Evolutionary conservation across 2,329 filamentous ascomycete species (phyloP), one percentile per base, ranked within the genome.

Genomic region (Aspergillus oerlinghausenensis): DNA sequence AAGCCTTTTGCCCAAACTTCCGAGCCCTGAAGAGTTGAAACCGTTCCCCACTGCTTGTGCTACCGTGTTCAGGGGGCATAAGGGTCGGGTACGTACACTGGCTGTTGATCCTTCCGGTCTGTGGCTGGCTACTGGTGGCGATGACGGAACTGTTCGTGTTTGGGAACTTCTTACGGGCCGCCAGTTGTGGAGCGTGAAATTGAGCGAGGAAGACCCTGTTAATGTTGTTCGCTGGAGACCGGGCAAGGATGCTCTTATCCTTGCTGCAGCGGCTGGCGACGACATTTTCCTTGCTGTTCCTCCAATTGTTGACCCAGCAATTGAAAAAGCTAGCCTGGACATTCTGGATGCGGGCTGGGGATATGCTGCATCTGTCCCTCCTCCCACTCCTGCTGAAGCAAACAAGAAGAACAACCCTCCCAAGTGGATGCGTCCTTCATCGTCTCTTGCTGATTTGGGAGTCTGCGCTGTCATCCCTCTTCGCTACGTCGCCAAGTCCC

Each of bases 11-110:
- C 93, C 94, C 11, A 97, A 97, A 73, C 81, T 99, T 7, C 94
- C 95, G 7, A 90, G 89, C 58, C 93, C 94, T 0, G 90, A 96
- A 67, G 93, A 99, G 68, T 82, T 99, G 56, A 91, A 91, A 68
- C 94, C 94, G 1, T 99, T 97, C 81, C 94, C 94, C 14, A 96
- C 92, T 0, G 86, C 90, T 8, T 93, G 90, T 65, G 89, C 92
- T 48, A 90, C 91, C 5, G 83, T 96, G 11, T 97, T 94, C 80
- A 81, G 85, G 60, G 93, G 93, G 10, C 94, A 99, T 69, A 85
- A 91, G 60, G 93, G 93, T 17, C 86, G 92, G 54, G 92, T 99
- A 38, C 86, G 94, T 51, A 89, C 88, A 51, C 83, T 96, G 14
- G 83, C 90, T 7, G 85, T 97, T 61, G 93, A 96, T 71, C 92